Conservation (phyloP, 176 grass and related monocot species). For the Canna indica region DNA sequence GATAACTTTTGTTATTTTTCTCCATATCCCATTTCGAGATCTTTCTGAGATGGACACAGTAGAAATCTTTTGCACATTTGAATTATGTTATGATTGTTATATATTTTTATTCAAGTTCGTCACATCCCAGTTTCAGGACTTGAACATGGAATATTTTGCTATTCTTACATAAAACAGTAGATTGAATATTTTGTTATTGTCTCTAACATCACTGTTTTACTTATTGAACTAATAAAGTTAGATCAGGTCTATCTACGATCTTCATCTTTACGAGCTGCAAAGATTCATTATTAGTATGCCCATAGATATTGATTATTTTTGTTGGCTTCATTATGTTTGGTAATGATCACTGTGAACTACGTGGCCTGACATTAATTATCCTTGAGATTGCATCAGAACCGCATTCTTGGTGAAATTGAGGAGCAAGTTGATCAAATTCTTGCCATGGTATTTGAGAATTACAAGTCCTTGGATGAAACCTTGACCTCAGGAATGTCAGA, state of each 20-base stretch:
- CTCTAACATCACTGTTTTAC: neutral
- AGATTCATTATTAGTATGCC: neutral
- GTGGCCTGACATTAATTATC: neutral
- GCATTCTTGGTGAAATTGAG: slow-evolving; percentile 82
- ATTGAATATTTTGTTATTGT: neutral
- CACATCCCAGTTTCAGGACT: neutral
- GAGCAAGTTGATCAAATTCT: slow-evolving; percentile 87
- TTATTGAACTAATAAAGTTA: too few relatives aligned
- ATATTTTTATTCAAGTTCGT: neutral
- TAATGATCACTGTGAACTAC: slow-evolving; percentile 8
- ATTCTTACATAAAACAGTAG: neutral
- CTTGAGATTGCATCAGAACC: slow-evolving; percentile 48
- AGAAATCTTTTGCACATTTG: neutral
- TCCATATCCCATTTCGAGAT: neutral
- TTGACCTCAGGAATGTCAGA: slow-evolving; percentile 60
- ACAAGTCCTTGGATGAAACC: slow-evolving; percentile 88
- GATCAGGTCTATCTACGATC: too few relatives aligned
- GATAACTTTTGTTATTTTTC: neutral
- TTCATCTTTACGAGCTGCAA: neutral
- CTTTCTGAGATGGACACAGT: neutral
- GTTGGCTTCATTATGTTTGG: neutral
- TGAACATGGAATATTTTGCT: neutral
- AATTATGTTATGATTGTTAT: too few relatives aligned
- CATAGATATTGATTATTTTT: too few relatives aligned
- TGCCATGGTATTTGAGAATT: slow-evolving; percentile 82